phyloP scores from a whole-genome alignment of 2,329 filamentous ascomycete genomes.

The Hirsutella thompsonii region DNA sequence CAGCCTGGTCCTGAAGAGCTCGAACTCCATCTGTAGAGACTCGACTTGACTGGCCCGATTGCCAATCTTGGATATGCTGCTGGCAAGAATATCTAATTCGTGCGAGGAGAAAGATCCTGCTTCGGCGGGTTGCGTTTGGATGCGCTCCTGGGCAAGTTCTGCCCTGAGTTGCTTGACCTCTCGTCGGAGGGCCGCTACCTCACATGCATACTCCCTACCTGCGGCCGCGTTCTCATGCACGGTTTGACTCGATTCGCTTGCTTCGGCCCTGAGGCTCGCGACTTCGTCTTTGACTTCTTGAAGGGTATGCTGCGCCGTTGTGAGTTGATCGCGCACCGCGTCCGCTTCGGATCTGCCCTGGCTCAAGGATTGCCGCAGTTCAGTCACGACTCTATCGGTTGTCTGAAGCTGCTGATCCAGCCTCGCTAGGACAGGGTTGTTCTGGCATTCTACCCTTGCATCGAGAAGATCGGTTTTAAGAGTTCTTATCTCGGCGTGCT shows the following conservation, averaged over 20 bases:
- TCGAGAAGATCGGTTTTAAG: slow-evolving; percentile 14
- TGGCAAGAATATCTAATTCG: slow-evolving; percentile 26
- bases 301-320: slow-evolving; percentile 11
- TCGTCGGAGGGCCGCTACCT: slow-evolving; percentile 17
- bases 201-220: slow-evolving; percentile 14
- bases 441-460: slow-evolving; percentile 4
- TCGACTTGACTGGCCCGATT: slow-evolving; percentile 25
- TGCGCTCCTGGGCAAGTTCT: slow-evolving; percentile 14
- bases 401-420: slow-evolving; percentile 13
- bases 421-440: slow-evolving; percentile 6
- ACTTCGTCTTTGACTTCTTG: slow-evolving; percentile 10
- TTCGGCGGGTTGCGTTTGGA: slow-evolving; percentile 5
- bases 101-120: slow-evolving; percentile 12
- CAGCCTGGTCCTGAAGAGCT: slow-evolving; percentile 23
- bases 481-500: slow-evolving; percentile 13
- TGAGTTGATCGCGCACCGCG: slow-evolving; percentile 11
- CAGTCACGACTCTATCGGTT: slow-evolving; percentile 8
- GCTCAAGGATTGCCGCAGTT: slow-evolving; percentile 8
- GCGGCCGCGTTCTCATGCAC: slow-evolving; percentile 11
- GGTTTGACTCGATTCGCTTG: slow-evolving; percentile 11
- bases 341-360: slow-evolving; percentile 7
- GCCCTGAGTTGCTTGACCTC: slow-evolving; percentile 19
- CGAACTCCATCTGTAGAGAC: slow-evolving; percentile 27
- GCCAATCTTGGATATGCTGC: slow-evolving; percentile 23
- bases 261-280: slow-evolving; percentile 10